phyloP scores from a whole-genome alignment of 495 filamentous ascomycete species.

The Penicillium verhagenii region DNA sequence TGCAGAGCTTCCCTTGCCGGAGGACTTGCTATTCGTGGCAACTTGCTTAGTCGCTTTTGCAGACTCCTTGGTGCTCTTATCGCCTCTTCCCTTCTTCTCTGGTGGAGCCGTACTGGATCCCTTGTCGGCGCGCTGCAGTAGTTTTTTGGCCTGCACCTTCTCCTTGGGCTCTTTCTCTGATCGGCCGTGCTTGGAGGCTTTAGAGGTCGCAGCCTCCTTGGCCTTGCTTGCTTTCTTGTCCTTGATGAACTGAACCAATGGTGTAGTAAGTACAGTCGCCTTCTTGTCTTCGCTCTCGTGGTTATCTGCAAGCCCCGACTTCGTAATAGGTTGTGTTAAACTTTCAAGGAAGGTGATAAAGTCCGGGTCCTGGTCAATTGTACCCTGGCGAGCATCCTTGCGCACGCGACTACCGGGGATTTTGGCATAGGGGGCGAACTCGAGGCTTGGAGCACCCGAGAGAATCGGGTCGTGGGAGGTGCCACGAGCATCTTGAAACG shows the following conservation, averaged over 20 bases:
- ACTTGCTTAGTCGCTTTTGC: slow-evolving; percentile 78
- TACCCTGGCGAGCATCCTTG: slow-evolving; percentile 82
- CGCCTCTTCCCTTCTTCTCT: slow-evolving; percentile 54
- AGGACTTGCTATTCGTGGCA: slow-evolving; percentile 37
- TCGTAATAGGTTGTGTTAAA: slow-evolving; percentile 72
- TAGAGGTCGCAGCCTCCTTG: slow-evolving; percentile 59
- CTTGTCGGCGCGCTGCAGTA: slow-evolving; percentile 44
- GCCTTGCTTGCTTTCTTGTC: slow-evolving; percentile 88
- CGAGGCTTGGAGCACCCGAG: slow-evolving; percentile 70
- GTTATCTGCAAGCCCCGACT: slow-evolving; percentile 49
- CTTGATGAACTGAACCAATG: slow-evolving; percentile 83
- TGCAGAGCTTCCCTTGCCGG: slow-evolving; percentile 25
- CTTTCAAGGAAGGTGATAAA: slow-evolving; percentile 91
- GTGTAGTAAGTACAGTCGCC: slow-evolving; percentile 74
- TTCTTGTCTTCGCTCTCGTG: slow-evolving; percentile 54
- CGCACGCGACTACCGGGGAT: slow-evolving; percentile 67
- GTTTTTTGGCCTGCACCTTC: slow-evolving; percentile 53
- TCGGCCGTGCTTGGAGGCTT: slow-evolving; percentile 57
- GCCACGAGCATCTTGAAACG: slow-evolving; percentile 73
- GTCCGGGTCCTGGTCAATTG: slow-evolving; percentile 92
- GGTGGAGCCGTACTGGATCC: slow-evolving; percentile 34
- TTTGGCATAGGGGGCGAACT: slow-evolving; percentile 80
- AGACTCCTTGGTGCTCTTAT: slow-evolving; percentile 68
- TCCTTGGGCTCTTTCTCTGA: slow-evolving; percentile 62
- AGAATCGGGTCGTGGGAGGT: slow-evolving; percentile 65